These are phyloP conservation scores for Xylaria scruposa DNA, from an alignment of 495 filamentous ascomycete genomes.

Conservation along the genomic window DNA sequence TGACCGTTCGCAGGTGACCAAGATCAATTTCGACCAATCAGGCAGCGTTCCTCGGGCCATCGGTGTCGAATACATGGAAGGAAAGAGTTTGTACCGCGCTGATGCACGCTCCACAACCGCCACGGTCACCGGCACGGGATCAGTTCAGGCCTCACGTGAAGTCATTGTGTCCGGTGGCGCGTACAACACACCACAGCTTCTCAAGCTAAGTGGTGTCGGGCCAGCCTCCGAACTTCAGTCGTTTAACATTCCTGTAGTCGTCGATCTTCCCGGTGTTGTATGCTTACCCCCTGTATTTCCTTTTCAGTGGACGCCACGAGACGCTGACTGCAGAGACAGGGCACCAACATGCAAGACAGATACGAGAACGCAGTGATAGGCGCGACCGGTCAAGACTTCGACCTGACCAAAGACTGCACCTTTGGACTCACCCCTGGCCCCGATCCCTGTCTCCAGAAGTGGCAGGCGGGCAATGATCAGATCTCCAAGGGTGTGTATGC, in stretches of 20 bases:
- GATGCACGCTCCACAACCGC: conserved; percentile 48
- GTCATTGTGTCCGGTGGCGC: conserved; percentile 68
- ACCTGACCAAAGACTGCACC: conserved; percentile 55
- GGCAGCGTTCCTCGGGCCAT: conserved; percentile 56
- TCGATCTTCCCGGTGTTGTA: conserved; percentile 64
- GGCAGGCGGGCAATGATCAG: conserved; percentile 42
- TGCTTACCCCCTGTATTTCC: conserved; percentile 20
- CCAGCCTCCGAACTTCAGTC: conserved; percentile 52
- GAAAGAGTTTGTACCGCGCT: conserved; percentile 64
- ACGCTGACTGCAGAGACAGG: conserved; percentile 33
- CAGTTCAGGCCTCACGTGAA: conserved; percentile 59
- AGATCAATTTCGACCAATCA: conserved; percentile 59
- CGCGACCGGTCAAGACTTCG: conserved; percentile 48
- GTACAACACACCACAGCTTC: conserved; percentile 67
- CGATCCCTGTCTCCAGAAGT: conserved; percentile 59
- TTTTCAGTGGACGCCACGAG: background rate
- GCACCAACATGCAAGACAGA: conserved; percentile 69
- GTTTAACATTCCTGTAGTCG: conserved; percentile 57
- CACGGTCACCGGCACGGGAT: conserved; percentile 47
- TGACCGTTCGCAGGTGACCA: conserved; percentile 56
- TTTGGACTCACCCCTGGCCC: conserved; percentile 42
- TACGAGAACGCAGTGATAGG: conserved; percentile 61
- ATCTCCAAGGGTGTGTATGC: conserved; percentile 57
- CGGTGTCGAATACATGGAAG: conserved; percentile 69
- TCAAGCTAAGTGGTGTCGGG: conserved; percentile 71